Conservation (phyloP, 2,329 filamentous ascomycete genomes). For the Fusarium tupiense region DNA sequence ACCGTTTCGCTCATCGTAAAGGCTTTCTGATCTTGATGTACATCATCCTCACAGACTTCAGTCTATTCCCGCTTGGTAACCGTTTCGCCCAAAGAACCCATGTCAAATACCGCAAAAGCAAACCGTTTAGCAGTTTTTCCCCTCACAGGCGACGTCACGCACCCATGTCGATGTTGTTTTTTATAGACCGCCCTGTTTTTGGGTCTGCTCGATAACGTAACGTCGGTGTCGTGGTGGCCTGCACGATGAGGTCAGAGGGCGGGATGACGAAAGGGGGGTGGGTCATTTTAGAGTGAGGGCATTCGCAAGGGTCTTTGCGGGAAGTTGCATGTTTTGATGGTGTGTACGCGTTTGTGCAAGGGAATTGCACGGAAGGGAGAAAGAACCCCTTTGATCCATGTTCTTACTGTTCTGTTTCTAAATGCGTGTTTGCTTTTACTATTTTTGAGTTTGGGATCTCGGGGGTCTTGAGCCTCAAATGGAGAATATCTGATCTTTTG, state of each 20-base stretch:
- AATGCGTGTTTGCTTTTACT: neutral
- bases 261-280: conserved; percentile 42
- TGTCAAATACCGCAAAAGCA: neutral
- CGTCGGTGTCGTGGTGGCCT: conserved; percentile 12
- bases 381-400: neutral
- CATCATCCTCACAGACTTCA: conserved; percentile 13
- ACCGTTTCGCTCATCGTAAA: conserved; percentile 2
- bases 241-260: conserved; percentile 46
- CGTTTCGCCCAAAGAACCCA: conserved; percentile 10
- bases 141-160: conserved; percentile 14
- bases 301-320: conserved; percentile 23
- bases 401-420: neutral
- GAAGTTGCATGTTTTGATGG: conserved; percentile 9
- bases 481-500: conserved; percentile 10
- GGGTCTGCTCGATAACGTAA: neutral
- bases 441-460: conserved; percentile 4
- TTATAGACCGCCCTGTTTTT: conserved; percentile 35
- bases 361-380: conserved; percentile 11
- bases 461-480: conserved; percentile 27
- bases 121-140: neutral
- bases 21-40: neutral
- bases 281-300: conserved; percentile 10
- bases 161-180: conserved; percentile 21
- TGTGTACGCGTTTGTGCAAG: conserved; percentile 2
- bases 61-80: conserved; percentile 11